Conservation (phyloP, 768 basidiomycete genomes). For the Cyclocybe aegerita region DNA sequence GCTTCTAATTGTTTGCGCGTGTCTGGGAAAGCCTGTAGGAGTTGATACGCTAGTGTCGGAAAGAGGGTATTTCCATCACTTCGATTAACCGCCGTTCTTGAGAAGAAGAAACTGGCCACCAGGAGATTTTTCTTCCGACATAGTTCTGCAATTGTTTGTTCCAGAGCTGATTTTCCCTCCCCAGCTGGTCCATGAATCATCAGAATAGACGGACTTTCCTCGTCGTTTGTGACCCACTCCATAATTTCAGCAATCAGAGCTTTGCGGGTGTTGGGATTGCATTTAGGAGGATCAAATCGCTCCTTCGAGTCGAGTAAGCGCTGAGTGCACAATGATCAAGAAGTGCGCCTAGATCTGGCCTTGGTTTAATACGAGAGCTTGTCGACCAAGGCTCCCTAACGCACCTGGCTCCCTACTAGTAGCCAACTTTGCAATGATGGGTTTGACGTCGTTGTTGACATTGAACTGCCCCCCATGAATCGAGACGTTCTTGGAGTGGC, state of each 20-base stretch:
- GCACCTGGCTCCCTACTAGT: background rate
- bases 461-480: conserved; percentile 5
- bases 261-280: conserved; percentile 8
- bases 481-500: conserved; percentile 2
- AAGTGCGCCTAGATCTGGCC: conserved; percentile 8
- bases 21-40: conserved; percentile 9
- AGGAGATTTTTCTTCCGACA: conserved; percentile 3
- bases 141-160: conserved; percentile 12
- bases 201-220: conserved; percentile 4
- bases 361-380: background rate
- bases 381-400: background rate
- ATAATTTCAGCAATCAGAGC: conserved; percentile 9
- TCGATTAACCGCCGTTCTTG: conserved; percentile 9
- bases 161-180: conserved; percentile 17
- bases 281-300: conserved; percentile 18
- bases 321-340: conserved; percentile 3
- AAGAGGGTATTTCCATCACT: conserved; percentile 11
- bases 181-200: conserved; percentile 18
- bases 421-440: background rate
- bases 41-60: conserved; percentile 15
- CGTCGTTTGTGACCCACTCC: conserved; percentile 10
- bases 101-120: conserved; percentile 18
- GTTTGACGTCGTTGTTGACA: background rate
- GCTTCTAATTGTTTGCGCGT: conserved; percentile 3
- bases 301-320: conserved; percentile 13